phyloP scores from a whole-genome alignment of 148 eudicot species.

The Dianthus caryophyllus region DNA sequence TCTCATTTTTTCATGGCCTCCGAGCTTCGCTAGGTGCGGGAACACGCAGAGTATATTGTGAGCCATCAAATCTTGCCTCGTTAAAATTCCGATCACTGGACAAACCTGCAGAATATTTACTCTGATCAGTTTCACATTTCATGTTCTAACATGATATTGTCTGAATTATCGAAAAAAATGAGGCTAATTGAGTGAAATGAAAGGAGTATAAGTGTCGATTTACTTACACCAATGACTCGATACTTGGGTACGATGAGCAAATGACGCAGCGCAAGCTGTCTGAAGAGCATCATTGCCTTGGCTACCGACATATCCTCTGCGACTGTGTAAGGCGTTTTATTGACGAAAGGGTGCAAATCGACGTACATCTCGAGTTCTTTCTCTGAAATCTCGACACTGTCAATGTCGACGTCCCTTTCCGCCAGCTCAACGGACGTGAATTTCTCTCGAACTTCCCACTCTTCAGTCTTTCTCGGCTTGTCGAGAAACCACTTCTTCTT shows the following conservation, averaged over 20 bases:
- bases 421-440: slow-evolving; percentile 54
- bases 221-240: slow-evolving; percentile 67
- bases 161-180: too few species aligned
- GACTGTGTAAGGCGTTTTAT: slow-evolving; percentile 74
- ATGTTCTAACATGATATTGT: background rate
- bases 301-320: slow-evolving; percentile 79
- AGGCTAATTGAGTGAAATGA: too few species aligned
- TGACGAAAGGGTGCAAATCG: slow-evolving; percentile 72
- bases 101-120: slow-evolving; percentile 37
- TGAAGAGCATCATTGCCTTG: slow-evolving; percentile 79
- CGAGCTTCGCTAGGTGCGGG: slow-evolving; percentile 55
- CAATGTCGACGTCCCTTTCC: slow-evolving; percentile 47
- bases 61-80: slow-evolving; percentile 87
- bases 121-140: slow-evolving; percentile 26
- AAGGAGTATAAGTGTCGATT: background rate
- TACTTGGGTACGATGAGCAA: slow-evolving; percentile 75
- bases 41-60: slow-evolving; percentile 66
- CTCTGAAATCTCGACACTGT: slow-evolving; percentile 48
- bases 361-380: slow-evolving; percentile 74
- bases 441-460: slow-evolving; percentile 57
- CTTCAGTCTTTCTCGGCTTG: slow-evolving; percentile 54
- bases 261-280: slow-evolving; percentile 79
- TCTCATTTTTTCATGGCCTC: slow-evolving; percentile 47
- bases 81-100: slow-evolving; percentile 82
- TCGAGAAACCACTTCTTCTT: slow-evolving; percentile 73